A percentile compares a stretch with the other conserved stretches of the same genome.
Evolutionary conservation across 805 yeast species (phyloP).

Genomic region (Yamadazyma paraphyllophila): DNA sequence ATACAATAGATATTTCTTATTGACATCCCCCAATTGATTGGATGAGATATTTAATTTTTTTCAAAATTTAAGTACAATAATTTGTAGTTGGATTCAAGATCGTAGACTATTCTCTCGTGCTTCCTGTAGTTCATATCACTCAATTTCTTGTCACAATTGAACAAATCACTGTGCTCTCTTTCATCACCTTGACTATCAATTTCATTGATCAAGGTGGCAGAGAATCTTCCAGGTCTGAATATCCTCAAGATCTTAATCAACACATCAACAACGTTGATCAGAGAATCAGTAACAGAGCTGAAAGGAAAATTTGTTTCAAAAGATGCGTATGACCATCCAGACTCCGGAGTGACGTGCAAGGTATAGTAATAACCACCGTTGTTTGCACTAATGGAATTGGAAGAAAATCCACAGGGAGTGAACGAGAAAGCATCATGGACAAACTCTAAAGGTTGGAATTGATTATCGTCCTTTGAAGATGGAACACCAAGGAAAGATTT

Average conservation of each 20-base stretch:
- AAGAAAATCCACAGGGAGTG: slow-evolving; percentile 92
- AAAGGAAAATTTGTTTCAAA: slow-evolving; percentile 84
- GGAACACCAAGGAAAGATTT: slow-evolving; percentile 22
- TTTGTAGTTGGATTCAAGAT: slow-evolving; percentile 65
- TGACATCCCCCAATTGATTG: slow-evolving; percentile 22
- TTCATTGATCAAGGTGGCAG: slow-evolving; percentile 42
- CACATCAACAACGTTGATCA: slow-evolving; percentile 51
- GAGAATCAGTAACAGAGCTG: slow-evolving; percentile 15
- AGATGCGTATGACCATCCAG: slow-evolving; percentile 93
- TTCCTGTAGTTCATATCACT: slow-evolving; percentile 50
- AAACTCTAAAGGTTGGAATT: slow-evolving; percentile 29
- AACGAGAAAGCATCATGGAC: slow-evolving; percentile 86
- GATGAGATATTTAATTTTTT: slow-evolving; percentile 17
- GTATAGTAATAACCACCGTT: slow-evolving; percentile 60
- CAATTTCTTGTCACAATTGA: slow-evolving; percentile 24
- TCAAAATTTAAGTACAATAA: slow-evolving; percentile 70
- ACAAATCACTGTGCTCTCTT: slow-evolving; percentile 13
- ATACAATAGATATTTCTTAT: slow-evolving; percentile 4
- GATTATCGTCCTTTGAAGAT: slow-evolving; percentile 29
- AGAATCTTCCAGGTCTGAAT: slow-evolving; percentile 75
- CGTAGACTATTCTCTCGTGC: slow-evolving; percentile 69
- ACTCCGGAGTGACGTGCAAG: slow-evolving; percentile 90
- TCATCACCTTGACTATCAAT: slow-evolving; percentile 11
- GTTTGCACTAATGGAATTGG: slow-evolving; percentile 66
- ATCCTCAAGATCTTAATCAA: slow-evolving; percentile 57